Evolutionary conservation across 345 rosid species (phyloP), one percentile per base, ranked within the genome.

Genomic region (Rhodamnia argentea): DNA sequence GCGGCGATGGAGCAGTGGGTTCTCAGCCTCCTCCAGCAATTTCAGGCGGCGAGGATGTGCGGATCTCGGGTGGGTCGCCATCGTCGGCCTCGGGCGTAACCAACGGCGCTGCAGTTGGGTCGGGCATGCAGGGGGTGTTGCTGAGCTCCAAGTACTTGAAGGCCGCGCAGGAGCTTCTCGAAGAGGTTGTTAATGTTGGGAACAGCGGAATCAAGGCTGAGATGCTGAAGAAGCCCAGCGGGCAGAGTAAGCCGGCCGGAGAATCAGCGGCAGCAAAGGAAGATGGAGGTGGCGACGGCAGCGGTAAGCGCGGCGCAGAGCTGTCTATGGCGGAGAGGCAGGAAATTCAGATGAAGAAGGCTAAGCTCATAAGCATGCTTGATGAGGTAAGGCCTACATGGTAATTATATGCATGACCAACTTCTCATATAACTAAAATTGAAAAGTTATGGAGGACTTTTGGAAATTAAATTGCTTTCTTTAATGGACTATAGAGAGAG

Each of bases 261-360:
- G 99, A 93, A 88, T 91, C 96, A 3, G 92, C 92, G 6, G 86
- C 89, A 7, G 56, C 44, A 0, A 86, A 83, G 7, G 93, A 82
- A 13, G 87, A 86, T 3, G 95, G 93, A 84, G 94, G 88, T 29
- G 93, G 89, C 10, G 95, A 88, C 57, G 89, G 87, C 3, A 86
- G 87, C 56, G 50, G 57, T 51, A 97, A 93, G 87, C 89, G 93
- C 53, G 84, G 84, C 12, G 90, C 92, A 29, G 98, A 97, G 86
- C 91, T 96, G 32, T 87, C 92, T 59, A 94, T 95, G 37, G 96
- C 95, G 3, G 99, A 97, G 92, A 95, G 98, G 84, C 99, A 97
- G 88, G 99, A 96, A 85, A 93, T 96, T 93, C 99, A 97, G 96
- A 96, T 94, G 98, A 97, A 93, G 92, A 97, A 96, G 91, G 98